A percentile compares a stretch with the other conserved stretches of the same genome.
These are phyloP conservation scores for Nannochloris sp. DNA, from an alignment of 139 green algal genomes.

Conservation along the genomic window DNA sequence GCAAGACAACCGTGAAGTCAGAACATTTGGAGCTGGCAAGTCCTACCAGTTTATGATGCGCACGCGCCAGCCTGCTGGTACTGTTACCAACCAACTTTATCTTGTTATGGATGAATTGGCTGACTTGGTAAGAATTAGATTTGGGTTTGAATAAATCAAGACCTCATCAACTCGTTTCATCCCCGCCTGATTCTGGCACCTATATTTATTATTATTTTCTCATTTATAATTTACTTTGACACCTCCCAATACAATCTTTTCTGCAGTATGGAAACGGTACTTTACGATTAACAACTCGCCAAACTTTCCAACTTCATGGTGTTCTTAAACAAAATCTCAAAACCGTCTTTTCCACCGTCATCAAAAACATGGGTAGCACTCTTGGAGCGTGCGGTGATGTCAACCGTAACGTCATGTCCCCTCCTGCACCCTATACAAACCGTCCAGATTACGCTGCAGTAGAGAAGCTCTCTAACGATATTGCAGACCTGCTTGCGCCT, in stretches of 20 bases:
- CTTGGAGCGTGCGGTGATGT: constrained; percentile 94
- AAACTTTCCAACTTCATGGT: constrained; percentile 97
- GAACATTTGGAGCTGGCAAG: constrained; percentile 86
- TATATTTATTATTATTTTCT: background rate
- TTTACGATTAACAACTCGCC: constrained; percentile 95
- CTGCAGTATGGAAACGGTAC: constrained; percentile 94
- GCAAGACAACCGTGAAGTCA: constrained; percentile 95
- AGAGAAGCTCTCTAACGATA: constrained; percentile 51
- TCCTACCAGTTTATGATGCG: constrained; percentile 99
- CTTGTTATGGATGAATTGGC: constrained; percentile 97
- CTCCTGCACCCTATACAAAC: constrained; percentile 70
- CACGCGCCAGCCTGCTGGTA: constrained; percentile 82
- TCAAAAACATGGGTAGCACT: constrained; percentile 98
- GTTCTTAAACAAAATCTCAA: constrained; percentile 98
- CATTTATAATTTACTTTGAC: background rate
- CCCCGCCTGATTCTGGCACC: background rate
- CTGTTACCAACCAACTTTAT: constrained; percentile 94
- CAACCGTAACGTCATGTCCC: constrained; percentile 92
- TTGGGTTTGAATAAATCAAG: constrained; percentile 2
- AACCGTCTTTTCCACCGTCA: constrained; percentile 90
- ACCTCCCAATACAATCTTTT: background rate
- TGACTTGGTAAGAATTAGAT: constrained; percentile 60
- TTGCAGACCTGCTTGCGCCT: constrained; percentile 75
- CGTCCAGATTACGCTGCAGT: constrained; percentile 71
- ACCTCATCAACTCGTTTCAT: too few species aligned